Percentiles rank a stretch among this genome's conserved stretches.
Conservation (phyloP, 2,329 filamentous ascomycete species). For the Exophiala calicioides region DNA sequence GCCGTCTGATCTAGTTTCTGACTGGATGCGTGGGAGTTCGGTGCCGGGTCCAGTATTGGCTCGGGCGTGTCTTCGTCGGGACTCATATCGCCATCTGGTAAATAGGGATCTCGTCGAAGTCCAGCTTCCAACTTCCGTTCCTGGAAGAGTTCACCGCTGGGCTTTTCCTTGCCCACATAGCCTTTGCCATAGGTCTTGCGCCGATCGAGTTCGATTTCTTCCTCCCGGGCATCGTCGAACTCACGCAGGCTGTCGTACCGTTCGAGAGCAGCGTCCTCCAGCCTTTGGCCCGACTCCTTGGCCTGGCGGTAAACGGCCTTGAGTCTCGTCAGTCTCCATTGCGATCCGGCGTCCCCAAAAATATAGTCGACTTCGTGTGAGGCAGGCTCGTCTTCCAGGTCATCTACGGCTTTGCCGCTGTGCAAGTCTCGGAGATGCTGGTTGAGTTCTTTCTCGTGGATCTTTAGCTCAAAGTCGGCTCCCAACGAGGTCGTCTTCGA, state of each 20-base stretch:
- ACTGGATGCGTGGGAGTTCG: slow-evolving; percentile 19
- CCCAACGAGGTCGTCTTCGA: slow-evolving; percentile 45
- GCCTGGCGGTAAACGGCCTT: slow-evolving; percentile 80
- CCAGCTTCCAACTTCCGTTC: slow-evolving; percentile 68
- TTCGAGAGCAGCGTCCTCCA: slow-evolving; percentile 82
- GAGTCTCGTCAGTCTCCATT: slow-evolving; percentile 96
- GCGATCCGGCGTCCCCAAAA: slow-evolving; percentile 85
- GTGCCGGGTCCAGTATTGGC: slow-evolving; percentile 34
- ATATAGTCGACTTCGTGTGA: slow-evolving; percentile 72
- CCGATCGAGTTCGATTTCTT: slow-evolving; percentile 85
- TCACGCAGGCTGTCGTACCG: slow-evolving; percentile 77
- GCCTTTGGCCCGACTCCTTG: slow-evolving; percentile 67
- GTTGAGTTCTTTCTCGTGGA: slow-evolving; percentile 83
- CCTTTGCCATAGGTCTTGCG: slow-evolving; percentile 79
- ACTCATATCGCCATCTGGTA: slow-evolving; percentile 29
- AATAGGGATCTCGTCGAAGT: slow-evolving; percentile 40
- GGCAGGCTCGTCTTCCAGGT: slow-evolving; percentile 48
- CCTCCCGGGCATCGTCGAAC: slow-evolving; percentile 91
- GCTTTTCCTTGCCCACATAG: slow-evolving; percentile 82
- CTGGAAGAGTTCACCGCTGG: slow-evolving; percentile 80
- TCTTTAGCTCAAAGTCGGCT: slow-evolving; percentile 65
- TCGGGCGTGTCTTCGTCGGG: slow-evolving; percentile 40
- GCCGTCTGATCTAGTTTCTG: slow-evolving; percentile 58
- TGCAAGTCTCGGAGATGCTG: slow-evolving; percentile 64
- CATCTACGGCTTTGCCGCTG: slow-evolving; percentile 53